Conservation (phyloP, 148 eudicot genomes). For the Bassia scoparia region DNA sequence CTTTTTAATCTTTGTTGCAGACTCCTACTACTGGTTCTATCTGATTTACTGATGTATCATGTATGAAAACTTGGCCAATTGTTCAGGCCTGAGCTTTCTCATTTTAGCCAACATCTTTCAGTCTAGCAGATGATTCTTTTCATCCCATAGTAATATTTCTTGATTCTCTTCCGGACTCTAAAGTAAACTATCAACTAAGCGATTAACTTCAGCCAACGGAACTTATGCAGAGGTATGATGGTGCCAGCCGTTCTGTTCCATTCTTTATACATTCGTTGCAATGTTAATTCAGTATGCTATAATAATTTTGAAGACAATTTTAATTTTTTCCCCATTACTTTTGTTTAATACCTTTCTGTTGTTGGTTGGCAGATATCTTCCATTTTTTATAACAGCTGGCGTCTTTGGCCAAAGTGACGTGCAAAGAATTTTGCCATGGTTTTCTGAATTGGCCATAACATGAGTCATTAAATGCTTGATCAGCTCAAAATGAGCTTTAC, state of each 20-base stretch:
- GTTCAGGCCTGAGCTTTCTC: slow-evolving; percentile 87
- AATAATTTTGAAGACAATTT: background rate
- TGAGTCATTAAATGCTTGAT: slow-evolving; percentile 38
- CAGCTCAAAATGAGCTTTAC: slow-evolving; percentile 64
- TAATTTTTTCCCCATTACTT: background rate
- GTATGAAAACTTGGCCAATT: slow-evolving; percentile 20
- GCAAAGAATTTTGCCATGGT: slow-evolving; percentile 65
- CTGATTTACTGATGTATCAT: background rate
- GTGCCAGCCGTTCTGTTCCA: slow-evolving; percentile 13
- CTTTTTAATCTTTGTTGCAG: no score
- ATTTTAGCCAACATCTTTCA: slow-evolving; percentile 85
- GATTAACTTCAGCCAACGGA: slow-evolving; percentile 82
- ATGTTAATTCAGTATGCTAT: background rate
- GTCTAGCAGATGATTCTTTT: slow-evolving; percentile 68
- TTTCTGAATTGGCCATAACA: slow-evolving; percentile 54
- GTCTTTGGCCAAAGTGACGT: slow-evolving; percentile 92
- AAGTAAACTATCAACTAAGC: slow-evolving; percentile 92
- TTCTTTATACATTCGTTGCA: no score
- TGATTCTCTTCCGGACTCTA: slow-evolving; percentile 82
- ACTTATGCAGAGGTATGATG: slow-evolving; percentile 73
- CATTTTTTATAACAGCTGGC: slow-evolving; percentile 96
- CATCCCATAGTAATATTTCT: slow-evolving; percentile 87
- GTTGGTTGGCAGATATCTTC: slow-evolving; percentile 79
- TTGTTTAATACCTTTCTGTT: slow-evolving; percentile 19
- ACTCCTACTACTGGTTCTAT: no score